Evolutionary conservation across 306 rosid genomes (phyloP).

Genomic region (Prinsepia uniflora): DNA sequence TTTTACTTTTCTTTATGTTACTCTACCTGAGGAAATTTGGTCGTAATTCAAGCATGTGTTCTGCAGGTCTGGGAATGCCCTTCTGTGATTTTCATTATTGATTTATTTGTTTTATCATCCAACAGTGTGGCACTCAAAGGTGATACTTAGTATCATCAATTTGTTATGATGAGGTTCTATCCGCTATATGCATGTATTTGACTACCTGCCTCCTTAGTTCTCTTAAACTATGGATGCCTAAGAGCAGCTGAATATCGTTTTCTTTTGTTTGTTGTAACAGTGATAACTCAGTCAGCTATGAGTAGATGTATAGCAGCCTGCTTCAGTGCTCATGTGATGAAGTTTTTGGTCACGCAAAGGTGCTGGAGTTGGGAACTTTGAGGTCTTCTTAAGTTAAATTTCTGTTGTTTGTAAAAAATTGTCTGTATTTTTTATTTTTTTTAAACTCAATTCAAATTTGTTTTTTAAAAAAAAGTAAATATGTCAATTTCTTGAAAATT

Average conservation of each 20-base stretch:
- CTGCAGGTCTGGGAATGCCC: constrained; percentile 93
- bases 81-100: constrained; percentile 64
- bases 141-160: constrained; percentile 16
- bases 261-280: constrained; percentile 36
- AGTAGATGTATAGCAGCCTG: constrained; percentile 65
- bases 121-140: constrained; percentile 80
- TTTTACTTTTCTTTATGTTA: constrained; percentile 5
- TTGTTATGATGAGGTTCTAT: background rate
- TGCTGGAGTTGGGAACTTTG: constrained; percentile 34
- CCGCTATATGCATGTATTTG: background rate
- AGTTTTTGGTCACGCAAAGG: constrained; percentile 42
- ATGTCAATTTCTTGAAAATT: background rate
- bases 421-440: background rate
- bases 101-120: constrained; percentile 75
- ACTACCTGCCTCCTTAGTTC: background rate
- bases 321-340: constrained; percentile 62
- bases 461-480: background rate
- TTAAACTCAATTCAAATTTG: background rate
- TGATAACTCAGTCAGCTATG: constrained; percentile 59
- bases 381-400: background rate
- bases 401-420: background rate
- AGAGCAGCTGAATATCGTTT: background rate
- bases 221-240: background rate
- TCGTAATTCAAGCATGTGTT: constrained; percentile 25
- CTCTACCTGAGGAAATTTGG: background rate